These are phyloP conservation scores for Tetrapyrgos nigripes DNA, from an alignment of 1,284 basidiomycete species.

Conservation along the genomic window DNA sequence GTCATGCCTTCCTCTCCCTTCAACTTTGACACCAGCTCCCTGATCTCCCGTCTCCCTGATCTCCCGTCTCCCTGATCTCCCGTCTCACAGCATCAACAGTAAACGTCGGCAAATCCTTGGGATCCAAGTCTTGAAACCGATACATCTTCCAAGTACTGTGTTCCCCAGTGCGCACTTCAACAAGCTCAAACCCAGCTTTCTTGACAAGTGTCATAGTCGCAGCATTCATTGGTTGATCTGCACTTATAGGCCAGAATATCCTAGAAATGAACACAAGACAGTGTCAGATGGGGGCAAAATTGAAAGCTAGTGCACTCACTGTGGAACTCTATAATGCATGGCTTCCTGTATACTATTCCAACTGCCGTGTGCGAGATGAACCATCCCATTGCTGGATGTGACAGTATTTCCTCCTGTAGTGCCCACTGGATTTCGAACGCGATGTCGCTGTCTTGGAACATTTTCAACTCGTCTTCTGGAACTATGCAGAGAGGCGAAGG, in stretches of 20 bases:
- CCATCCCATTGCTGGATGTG: not conserved
- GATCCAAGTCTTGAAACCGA: not conserved
- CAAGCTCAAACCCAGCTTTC: not conserved
- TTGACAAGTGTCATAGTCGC: not conserved
- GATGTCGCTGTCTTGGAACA: not conserved
- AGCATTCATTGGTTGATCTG: not conserved
- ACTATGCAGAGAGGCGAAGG: not conserved
- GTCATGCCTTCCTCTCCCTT: not conserved
- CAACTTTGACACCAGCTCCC: not conserved
- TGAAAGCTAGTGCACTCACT: not conserved
- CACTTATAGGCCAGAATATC: not conserved
- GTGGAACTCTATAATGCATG: not conserved
- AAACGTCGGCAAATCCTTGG: not conserved
- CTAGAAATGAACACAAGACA: not conserved
- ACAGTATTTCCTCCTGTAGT: not conserved
- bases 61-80: too few relatives aligned
- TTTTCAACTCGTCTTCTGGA: not conserved
- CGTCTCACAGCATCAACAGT: slow-evolving; percentile 5
- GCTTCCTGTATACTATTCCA: slow-evolving; percentile 3
- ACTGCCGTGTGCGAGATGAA: not conserved
- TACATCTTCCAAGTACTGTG: slow-evolving; percentile 1
- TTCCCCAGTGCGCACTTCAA: slow-evolving; percentile 1
- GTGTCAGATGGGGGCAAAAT: not conserved
- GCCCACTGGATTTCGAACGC: not conserved
- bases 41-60: too few relatives aligned